Percentiles rank a stretch among this genome's conserved stretches.
Evolutionary conservation across 306 rosid species (phyloP).

Genomic region (Prunus armeniaca): DNA sequence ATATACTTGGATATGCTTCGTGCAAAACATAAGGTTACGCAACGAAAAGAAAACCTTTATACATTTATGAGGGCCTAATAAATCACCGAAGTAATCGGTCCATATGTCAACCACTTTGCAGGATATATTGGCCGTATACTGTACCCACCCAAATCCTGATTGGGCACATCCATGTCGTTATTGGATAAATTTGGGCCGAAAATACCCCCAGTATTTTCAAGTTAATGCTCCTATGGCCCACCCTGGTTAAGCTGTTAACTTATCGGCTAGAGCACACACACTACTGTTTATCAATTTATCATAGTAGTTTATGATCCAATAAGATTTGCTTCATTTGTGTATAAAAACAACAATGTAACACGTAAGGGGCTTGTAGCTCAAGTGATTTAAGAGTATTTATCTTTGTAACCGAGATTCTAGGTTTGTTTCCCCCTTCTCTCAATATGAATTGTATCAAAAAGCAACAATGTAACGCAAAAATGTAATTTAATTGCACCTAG

Average conservation of each 20-base stretch:
- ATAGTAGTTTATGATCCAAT: neutral
- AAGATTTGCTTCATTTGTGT: neutral
- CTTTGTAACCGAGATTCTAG: no score
- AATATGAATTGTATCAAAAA: no score
- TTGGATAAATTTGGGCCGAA: no score
- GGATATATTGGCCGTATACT: neutral
- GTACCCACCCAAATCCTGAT: neutral
- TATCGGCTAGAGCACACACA: neutral
- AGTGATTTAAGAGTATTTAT: no score
- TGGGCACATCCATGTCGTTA: no score
- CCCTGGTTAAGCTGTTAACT: neutral
- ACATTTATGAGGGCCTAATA: neutral
- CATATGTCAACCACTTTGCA: neutral
- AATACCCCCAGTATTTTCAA: no score
- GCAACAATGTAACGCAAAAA: neutral
- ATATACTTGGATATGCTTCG: no score
- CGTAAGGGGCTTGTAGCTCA: accelerated
- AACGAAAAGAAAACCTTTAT: neutral
- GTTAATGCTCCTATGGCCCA: no score
- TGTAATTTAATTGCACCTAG: neutral
- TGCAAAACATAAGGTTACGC: neutral
- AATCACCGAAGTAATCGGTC: neutral
- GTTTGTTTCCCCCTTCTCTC: no score
- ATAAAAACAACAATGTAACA: no score
- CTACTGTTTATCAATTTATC: neutral